These are phyloP conservation scores for Scortechinia acanthostroma DNA, from an alignment of 2,329 filamentous ascomycete genomes.

Conservation along the genomic window DNA sequence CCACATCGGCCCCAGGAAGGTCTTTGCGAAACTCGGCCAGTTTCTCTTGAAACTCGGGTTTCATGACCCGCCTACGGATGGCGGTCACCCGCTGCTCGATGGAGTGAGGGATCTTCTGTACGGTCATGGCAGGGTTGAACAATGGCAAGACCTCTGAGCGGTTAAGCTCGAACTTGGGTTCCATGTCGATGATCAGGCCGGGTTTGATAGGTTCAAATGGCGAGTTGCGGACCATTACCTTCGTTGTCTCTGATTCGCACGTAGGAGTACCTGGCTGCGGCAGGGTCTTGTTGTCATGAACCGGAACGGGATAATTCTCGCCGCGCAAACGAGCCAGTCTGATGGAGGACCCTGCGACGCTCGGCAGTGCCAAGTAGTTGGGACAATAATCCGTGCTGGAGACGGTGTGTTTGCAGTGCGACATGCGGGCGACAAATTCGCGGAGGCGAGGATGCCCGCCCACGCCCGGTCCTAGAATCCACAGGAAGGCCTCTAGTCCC, in stretches of 20 bases:
- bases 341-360: background rate
- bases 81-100: conserved; percentile 29
- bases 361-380: background rate
- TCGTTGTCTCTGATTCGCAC: background rate
- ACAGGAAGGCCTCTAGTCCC: background rate
- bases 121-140: conserved; percentile 27
- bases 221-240: background rate
- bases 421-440: background rate
- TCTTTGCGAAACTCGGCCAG: conserved; percentile 29
- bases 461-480: background rate
- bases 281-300: background rate
- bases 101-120: conserved; percentile 21
- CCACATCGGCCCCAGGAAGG: conserved; percentile 51
- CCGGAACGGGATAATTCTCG: background rate
- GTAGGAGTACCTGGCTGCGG: background rate
- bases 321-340: background rate
- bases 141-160: background rate
- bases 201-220: background rate
- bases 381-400: conserved; percentile 1
- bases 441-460: background rate
- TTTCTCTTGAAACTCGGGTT: conserved; percentile 22
- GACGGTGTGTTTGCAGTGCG: background rate
- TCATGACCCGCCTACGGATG: conserved; percentile 9
- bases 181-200: background rate
- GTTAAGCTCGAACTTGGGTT: background rate